Evolutionary conservation across 2,329 filamentous ascomycete genomes (phyloP), one percentile per base, ranked within the genome.

Genomic region (Fusarium annulatum): DNA sequence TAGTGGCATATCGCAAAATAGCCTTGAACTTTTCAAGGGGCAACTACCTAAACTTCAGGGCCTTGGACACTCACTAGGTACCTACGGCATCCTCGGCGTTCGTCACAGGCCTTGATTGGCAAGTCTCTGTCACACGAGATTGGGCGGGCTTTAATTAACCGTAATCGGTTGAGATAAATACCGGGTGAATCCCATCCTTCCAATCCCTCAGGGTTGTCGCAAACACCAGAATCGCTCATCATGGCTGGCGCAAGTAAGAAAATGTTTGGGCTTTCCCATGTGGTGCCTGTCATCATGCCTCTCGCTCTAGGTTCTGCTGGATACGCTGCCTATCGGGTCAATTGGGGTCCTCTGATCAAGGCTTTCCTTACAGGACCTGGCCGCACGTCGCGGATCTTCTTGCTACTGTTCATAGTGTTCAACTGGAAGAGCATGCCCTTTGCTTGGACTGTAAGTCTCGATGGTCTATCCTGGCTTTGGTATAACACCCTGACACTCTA

Each of bases 351-450:
- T 4, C 67, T 83, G 28, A 67, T 85, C 16, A 78, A 79, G 59
- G 73, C 81, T 34, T 90, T 89, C 77, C 80, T 88, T 67, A 88
- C 86, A 0, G 88, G 88, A 0, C 88, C 88, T 0, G 88, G 88
- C 6, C 83, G 87, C 59, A 86, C 83, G 10, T 88, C 85, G 71
- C 86, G 88, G 9, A 84, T 90, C 64, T 59, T 88, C 64, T 80
- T 89, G 66, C 76, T 92, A 19, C 57, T 88, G 18, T 88, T 93
- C 63, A 84, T 89, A 18, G 53, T 92, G 12, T 76, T 89, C 48
- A 96, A 95, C 81, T 85, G 92, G 83, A 96, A 96, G 86, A 93
- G 88, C 68, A 78, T 95, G 68, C 93, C 93, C 0, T 87, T 94
- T 46, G 88, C 89, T 15, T 96, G 93, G 93, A 94, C 94, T 75